phyloP scores from a whole-genome alignment of 2,329 filamentous ascomycete species.

The Geosmithia putterillii region DNA sequence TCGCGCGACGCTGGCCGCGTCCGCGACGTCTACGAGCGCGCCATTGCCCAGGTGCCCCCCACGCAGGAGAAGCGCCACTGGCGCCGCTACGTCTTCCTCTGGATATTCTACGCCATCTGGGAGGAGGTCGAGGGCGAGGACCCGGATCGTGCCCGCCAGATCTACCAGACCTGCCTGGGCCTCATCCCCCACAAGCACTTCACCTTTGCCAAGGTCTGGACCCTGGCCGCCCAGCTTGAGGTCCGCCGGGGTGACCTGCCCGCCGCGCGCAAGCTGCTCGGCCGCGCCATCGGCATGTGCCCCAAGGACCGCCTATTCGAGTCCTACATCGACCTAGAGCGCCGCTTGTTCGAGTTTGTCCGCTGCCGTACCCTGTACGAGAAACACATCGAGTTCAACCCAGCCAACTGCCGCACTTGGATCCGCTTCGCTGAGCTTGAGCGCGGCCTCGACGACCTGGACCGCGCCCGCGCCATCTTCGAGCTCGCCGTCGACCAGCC shows the following conservation, averaged over 20 bases:
- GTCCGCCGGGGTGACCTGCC: constrained; percentile 74
- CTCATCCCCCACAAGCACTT: constrained; percentile 93
- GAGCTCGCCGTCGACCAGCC: constrained; percentile 78
- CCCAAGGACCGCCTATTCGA: constrained; percentile 94
- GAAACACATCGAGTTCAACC: constrained; percentile 88
- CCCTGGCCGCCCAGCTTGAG: constrained; percentile 88
- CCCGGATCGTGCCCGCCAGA: constrained; percentile 65
- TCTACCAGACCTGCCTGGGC: constrained; percentile 80
- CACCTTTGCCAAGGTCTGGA: constrained; percentile 94
- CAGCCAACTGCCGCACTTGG: constrained; percentile 86
- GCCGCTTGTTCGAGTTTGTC: constrained; percentile 87
- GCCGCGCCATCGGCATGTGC: constrained; percentile 82
- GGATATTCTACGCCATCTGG: constrained; percentile 94
- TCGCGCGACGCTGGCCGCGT: constrained; percentile 73
- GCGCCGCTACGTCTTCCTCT: constrained; percentile 94
- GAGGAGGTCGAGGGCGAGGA: constrained; percentile 84
- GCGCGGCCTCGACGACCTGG: constrained; percentile 77
- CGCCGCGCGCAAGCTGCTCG: constrained; percentile 75
- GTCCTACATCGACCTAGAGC: constrained; percentile 85
- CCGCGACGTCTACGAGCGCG: constrained; percentile 87
- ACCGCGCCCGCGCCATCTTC: constrained; percentile 80
- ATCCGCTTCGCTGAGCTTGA: constrained; percentile 94
- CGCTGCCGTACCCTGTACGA: constrained; percentile 85
- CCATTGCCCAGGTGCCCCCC: constrained; percentile 88
- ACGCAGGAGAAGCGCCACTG: constrained; percentile 96